phyloP scores from a whole-genome alignment of 2,329 filamentous ascomycete genomes.

The Hymenoscyphus linearis region DNA sequence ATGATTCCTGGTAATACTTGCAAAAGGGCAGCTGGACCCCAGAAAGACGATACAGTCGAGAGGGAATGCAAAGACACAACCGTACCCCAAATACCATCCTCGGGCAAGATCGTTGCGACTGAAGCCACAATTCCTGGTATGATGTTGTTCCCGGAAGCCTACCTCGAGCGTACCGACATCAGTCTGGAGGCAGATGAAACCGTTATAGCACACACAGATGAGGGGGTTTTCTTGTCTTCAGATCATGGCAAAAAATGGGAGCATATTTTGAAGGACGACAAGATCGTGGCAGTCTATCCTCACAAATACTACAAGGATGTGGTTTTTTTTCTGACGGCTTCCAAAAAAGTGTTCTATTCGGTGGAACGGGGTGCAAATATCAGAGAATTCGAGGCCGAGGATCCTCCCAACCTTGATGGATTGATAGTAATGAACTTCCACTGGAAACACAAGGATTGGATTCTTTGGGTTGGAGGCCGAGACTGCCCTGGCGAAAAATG shows the following conservation, averaged over 20 bases:
- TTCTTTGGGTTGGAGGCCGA: conserved; percentile 77
- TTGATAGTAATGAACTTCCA: conserved; percentile 70
- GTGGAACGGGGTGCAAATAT: conserved; percentile 71
- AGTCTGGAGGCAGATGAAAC: conserved; percentile 67
- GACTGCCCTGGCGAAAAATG: conserved; percentile 62
- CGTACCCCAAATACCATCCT: conserved; percentile 42
- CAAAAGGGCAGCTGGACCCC: conserved; percentile 51
- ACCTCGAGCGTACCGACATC: conserved; percentile 71
- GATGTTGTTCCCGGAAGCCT: conserved; percentile 52
- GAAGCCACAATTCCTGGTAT: conserved; percentile 58
- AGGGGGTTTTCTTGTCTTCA: conserved; percentile 62
- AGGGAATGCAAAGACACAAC: conserved; percentile 66
- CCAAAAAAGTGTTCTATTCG: conserved; percentile 68
- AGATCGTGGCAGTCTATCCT: conserved; percentile 66
- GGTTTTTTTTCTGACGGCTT: conserved; percentile 76
- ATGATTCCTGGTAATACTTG: conserved; percentile 82
- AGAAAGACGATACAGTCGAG: conserved; percentile 69
- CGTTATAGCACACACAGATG: conserved; percentile 46
- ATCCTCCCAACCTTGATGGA: conserved; percentile 38
- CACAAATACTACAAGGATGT: conserved; percentile 79
- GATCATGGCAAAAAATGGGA: conserved; percentile 90
- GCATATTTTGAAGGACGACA: conserved; percentile 61
- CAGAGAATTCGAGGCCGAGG: conserved; percentile 66
- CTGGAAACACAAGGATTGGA: conserved; percentile 77
- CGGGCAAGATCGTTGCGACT: conserved; percentile 60